These are phyloP conservation scores for Aspergillus japonicus DNA, from an alignment of 2,329 filamentous ascomycete genomes.

Conservation along the genomic window DNA sequence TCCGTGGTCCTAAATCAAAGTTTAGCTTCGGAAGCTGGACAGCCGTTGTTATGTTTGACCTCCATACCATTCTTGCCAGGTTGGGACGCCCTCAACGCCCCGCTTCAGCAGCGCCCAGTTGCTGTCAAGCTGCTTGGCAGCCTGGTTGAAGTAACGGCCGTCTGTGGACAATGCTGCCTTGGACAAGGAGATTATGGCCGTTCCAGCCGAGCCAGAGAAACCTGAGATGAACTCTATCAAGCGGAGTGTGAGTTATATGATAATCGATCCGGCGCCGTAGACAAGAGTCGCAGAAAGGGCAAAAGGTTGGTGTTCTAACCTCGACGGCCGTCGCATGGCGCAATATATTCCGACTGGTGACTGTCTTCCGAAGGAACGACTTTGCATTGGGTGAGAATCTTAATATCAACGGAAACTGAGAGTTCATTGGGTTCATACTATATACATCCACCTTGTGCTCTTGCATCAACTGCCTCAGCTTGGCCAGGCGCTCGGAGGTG, in stretches of 20 bases:
- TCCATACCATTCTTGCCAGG: constrained; percentile 89
- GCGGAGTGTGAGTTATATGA: constrained; percentile 15
- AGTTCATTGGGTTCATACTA: constrained; percentile 56
- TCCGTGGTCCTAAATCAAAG: constrained; percentile 60
- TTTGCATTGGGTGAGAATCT: constrained; percentile 48
- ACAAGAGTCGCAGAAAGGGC: not conserved
- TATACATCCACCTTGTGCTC: constrained; percentile 86
- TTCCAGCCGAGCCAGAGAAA: constrained; percentile 92
- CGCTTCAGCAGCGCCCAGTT: constrained; percentile 95
- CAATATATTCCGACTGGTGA: constrained; percentile 97
- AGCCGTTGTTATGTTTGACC: not conserved
- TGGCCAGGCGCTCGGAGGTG: constrained; percentile 71
- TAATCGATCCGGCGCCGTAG: constrained; percentile 3
- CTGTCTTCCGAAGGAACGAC: constrained; percentile 96
- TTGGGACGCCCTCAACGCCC: constrained; percentile 88
- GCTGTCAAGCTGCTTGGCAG: constrained; percentile 79
- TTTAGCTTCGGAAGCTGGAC: constrained; percentile 12
- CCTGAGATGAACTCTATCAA: constrained; percentile 76
- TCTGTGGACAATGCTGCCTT: constrained; percentile 92
- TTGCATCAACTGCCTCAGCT: constrained; percentile 82
- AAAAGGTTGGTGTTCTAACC: constrained; percentile 42
- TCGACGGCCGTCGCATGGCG: constrained; percentile 87
- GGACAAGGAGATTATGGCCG: constrained; percentile 79
- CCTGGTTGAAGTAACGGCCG: constrained; percentile 97
- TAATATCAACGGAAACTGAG: constrained; percentile 10